Evolutionary conservation across 805 yeast species (phyloP), one percentile per base, ranked within the genome.

Genomic region (Pichia cabralensis): DNA sequence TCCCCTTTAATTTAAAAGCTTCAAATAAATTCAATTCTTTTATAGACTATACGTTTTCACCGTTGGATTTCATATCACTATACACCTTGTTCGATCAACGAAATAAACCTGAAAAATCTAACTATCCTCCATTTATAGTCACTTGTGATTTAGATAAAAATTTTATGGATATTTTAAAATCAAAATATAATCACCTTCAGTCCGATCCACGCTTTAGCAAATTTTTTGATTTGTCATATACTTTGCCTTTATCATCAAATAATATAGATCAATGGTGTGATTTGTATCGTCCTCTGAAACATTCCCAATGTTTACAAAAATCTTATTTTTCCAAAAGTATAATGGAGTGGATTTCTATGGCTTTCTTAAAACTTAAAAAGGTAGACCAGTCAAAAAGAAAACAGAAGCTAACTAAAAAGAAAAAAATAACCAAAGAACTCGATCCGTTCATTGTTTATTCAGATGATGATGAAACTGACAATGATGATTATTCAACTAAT

Each of bases 371-470:
- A 34, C 55, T 44, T 7, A 47, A 41, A 36, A 48, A 38, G 19
- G 56, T 55, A 4, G 51, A 55, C 35, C 41, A 49, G 47, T 30
- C 48, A 39, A 47, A 57, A 44, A 38, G 60, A 23, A 38, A 34
- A 11, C 31, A 43, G 15, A 38, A 37, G 30, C 33, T 54, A 31
- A 41, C 41, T 24, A 46, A 36, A 36, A 45, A 33, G 40, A 48
- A 34, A 35, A 30, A 49, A 13, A 30, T 23, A 10, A 29, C 31
- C 5, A 25, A 43, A n/a, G 48, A 45, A 9, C 19, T 57, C 40
- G 58, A 54, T 33, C 60, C 49, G 11, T 71, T 69, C 35, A 55
- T 69, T 7, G 68, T 65, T 7, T 52, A 55, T 37, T 65, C 60
- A 38, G 36, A 38, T 22, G 46, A 41, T 24, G 44, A 35, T 6